These are phyloP conservation scores for Sanguinoderma infundibulare DNA, from an alignment of 1,284 basidiomycete species.

Conservation along the genomic window DNA sequence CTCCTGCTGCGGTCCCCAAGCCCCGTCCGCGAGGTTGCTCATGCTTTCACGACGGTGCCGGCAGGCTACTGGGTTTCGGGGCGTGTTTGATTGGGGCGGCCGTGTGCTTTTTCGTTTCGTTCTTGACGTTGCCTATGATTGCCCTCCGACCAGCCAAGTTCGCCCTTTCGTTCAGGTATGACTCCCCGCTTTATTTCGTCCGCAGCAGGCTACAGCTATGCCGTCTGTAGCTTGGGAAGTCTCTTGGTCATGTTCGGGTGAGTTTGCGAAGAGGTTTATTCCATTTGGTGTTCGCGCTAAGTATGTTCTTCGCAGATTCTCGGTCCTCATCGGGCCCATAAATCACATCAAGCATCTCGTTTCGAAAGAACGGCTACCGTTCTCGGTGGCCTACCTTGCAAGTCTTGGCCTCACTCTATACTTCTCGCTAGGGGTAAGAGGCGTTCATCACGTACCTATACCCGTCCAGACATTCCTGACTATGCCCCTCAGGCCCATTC, in stretches of 20 bases:
- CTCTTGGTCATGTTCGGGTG: slow-evolving; percentile 89
- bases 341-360: slow-evolving; percentile 91
- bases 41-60: background rate
- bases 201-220: background rate
- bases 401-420: slow-evolving; percentile 87
- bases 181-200: background rate
- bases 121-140: slow-evolving; percentile 87
- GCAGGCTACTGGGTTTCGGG: slow-evolving; percentile 92
- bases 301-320: slow-evolving; percentile 57
- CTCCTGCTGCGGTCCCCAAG: background rate
- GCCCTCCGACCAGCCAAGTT: slow-evolving; percentile 88
- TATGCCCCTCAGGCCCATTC: slow-evolving; percentile 78
- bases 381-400: slow-evolving; percentile 83
- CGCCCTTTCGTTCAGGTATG: slow-evolving; percentile 84
- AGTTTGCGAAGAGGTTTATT: slow-evolving; percentile 28
- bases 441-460: background rate
- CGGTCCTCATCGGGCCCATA: slow-evolving; percentile 83
- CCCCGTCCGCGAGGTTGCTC: background rate
- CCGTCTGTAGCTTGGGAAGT: slow-evolving; percentile 68
- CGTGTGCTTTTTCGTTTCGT: slow-evolving; percentile 95
- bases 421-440: slow-evolving; percentile 82
- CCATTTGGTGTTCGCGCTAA: too few relatives aligned
- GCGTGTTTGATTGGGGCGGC: slow-evolving; percentile 89
- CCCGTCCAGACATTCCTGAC: too few relatives aligned
- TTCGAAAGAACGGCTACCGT: slow-evolving; percentile 86